These are phyloP conservation scores for Zoysia pacifica DNA, from an alignment of 176 grass and related monocot species.

Conservation along the genomic window DNA sequence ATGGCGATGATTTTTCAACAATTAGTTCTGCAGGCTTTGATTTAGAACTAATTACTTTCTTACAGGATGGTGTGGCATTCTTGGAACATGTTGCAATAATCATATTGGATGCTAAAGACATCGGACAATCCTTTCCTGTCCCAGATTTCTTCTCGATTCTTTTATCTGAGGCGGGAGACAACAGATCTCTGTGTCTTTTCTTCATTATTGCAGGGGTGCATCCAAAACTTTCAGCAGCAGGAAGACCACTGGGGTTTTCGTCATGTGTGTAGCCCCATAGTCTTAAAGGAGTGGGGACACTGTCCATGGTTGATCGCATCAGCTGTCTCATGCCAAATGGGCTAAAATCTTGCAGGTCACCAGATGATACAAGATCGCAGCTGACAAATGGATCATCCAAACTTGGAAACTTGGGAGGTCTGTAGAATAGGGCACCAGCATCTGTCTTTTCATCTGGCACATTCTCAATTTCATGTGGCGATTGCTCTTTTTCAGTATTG, in stretches of 20 bases:
- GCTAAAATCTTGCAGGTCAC: conserved; percentile 82
- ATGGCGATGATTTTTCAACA: conserved; percentile 60
- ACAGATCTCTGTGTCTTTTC: conserved; percentile 69
- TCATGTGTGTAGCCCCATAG: conserved; percentile 69
- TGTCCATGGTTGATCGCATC: conserved; percentile 68
- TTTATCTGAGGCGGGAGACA: conserved; percentile 73
- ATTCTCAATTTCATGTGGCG: conserved; percentile 27
- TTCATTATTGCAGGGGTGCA: conserved; percentile 86
- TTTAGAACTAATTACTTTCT: conserved; percentile 34
- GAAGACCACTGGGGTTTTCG: conserved; percentile 57
- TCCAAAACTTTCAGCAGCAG: conserved; percentile 80
- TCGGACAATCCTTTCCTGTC: conserved; percentile 18
- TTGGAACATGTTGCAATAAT: conserved; percentile 33
- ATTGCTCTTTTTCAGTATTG: conserved; percentile 29
- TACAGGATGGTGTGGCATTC: conserved; percentile 24
- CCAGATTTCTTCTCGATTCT: conserved; percentile 53
- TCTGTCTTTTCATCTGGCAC: conserved; percentile 33
- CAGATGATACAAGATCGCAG: conserved; percentile 83
- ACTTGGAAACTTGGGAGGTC: conserved; percentile 83
- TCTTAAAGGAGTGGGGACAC: conserved; percentile 61
- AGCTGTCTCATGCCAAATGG: conserved; percentile 91
- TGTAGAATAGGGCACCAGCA: conserved; percentile 66
- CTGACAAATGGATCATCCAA: conserved; percentile 93
- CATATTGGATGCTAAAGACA: conserved; percentile 26
- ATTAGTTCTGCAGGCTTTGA: conserved; percentile 35